phyloP scores from a whole-genome alignment of 1,139 yeast species.

The Diutina rugosa region DNA sequence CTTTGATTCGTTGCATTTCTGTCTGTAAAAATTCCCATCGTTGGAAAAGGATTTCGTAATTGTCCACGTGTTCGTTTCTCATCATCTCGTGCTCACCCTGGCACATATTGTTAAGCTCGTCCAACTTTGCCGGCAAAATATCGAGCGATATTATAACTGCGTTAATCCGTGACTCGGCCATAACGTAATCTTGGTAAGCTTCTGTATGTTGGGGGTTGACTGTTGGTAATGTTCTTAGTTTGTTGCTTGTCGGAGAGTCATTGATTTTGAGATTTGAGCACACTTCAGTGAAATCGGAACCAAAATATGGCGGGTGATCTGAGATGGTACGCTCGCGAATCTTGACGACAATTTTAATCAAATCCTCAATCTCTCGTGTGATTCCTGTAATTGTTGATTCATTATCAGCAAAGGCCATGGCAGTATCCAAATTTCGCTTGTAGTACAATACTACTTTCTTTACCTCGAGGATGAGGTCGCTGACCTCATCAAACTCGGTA shows the following conservation, averaged over 20 bases:
- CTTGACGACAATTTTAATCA: not conserved
- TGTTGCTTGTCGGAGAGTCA: not conserved
- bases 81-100: not conserved
- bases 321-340: not conserved
- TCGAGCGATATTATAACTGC: not conserved
- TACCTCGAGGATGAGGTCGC: not conserved
- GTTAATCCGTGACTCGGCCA: not conserved
- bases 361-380: not conserved
- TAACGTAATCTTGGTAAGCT: not conserved
- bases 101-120: constrained; percentile 1
- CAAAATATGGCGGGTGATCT: not conserved
- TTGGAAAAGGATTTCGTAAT: not conserved
- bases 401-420: not conserved
- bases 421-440: not conserved
- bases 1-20: not conserved
- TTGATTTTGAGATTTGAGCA: not conserved
- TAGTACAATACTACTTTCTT: not conserved
- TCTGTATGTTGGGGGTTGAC: not conserved
- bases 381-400: not conserved
- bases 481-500: not conserved
- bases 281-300: not conserved
- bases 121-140: not conserved
- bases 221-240: not conserved
- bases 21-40: not conserved
- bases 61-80: not conserved